Percentiles rank a stretch among this genome's conserved stretches.
These are phyloP conservation scores for Thalassiosira mediterranea DNA, from an alignment of 352 stramenopile species.

Conservation along the genomic window DNA sequence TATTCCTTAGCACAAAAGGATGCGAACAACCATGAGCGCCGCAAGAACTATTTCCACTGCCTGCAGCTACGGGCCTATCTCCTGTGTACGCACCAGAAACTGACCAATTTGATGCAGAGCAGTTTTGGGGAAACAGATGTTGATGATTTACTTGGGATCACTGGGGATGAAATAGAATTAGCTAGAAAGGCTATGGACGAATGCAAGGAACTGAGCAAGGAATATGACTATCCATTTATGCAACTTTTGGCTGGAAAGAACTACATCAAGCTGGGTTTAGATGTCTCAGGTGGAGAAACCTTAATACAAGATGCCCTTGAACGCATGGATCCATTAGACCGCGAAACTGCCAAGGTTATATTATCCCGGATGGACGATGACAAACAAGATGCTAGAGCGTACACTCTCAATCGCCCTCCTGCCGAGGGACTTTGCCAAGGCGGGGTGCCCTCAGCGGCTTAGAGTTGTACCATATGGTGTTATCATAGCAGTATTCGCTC, in stretches of 20 bases:
- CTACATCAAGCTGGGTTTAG: slow-evolving; percentile 25
- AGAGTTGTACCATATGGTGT: too few relatives aligned
- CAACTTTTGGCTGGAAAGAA: slow-evolving; percentile 28
- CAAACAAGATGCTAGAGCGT: neutral
- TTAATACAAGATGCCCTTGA: slow-evolving; percentile 24
- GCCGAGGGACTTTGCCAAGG: neutral
- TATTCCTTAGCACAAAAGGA: slow-evolving; percentile 37
- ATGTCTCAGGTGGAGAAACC: slow-evolving; percentile 12
- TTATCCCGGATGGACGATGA: slow-evolving; percentile 19
- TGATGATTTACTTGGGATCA: slow-evolving; percentile 28
- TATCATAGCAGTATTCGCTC: too few relatives aligned
- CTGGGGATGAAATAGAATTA: slow-evolving; percentile 25
- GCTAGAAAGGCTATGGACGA: slow-evolving; percentile 16
- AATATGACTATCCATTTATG: slow-evolving; percentile 32
- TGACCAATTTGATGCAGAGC: neutral
- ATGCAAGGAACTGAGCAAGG: slow-evolving; percentile 35
- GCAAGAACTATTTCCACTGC: slow-evolving; percentile 39
- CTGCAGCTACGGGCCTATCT: slow-evolving; percentile 34
- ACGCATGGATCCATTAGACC: slow-evolving; percentile 19
- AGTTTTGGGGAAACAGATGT: slow-evolving; percentile 7
- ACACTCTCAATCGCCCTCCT: neutral
- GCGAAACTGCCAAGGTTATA: slow-evolving; percentile 14
- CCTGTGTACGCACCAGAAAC: slow-evolving; percentile 29
- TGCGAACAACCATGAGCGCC: slow-evolving; percentile 36
- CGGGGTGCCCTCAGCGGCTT: slow-evolving; percentile 9